Percentiles rank a stretch among this genome's conserved stretches.
Conservation (phyloP, 2,329 filamentous ascomycete genomes). For the Cryphonectria japonica region DNA sequence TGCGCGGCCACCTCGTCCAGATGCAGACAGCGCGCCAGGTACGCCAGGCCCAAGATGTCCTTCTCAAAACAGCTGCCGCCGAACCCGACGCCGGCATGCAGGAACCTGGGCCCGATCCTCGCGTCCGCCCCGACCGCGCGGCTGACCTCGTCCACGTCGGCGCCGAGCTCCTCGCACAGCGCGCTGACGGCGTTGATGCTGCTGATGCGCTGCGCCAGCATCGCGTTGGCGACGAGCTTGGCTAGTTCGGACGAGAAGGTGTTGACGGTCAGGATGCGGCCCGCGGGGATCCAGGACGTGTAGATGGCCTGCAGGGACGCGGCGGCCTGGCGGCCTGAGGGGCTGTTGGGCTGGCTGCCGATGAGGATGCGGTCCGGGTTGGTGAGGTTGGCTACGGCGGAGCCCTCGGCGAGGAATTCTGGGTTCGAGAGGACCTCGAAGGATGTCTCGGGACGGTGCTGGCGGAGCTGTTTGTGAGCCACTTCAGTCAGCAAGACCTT, state of each 20-base stretch:
- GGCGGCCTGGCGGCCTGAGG: constrained; percentile 53
- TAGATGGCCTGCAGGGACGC: constrained; percentile 56
- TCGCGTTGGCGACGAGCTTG: constrained; percentile 65
- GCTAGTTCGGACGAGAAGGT: constrained; percentile 64
- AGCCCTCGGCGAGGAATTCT: constrained; percentile 67
- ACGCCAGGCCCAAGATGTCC: constrained; percentile 61
- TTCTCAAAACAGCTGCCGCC: constrained; percentile 69
- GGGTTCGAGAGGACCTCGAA: constrained; percentile 68
- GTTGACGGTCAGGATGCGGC: constrained; percentile 60
- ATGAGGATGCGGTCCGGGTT: constrained; percentile 64
- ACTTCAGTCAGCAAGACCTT: background rate
- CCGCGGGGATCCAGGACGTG: constrained; percentile 56
- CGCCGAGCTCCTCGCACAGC: constrained; percentile 63
- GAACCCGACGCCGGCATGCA: constrained; percentile 64
- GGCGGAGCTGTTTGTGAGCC: constrained; percentile 32
- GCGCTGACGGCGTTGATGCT: constrained; percentile 66
- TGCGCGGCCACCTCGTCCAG: constrained; percentile 62
- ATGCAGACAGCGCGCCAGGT: constrained; percentile 59
- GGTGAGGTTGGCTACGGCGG: constrained; percentile 60
- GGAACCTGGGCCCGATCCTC: constrained; percentile 59
- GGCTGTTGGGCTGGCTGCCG: constrained; percentile 52
- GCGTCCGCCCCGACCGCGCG: constrained; percentile 58
- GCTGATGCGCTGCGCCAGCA: constrained; percentile 67
- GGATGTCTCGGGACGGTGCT: constrained; percentile 47
- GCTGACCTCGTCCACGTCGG: constrained; percentile 60